These are phyloP conservation scores for Vitis rotundifolia DNA, from an alignment of 164 flowering plant species.

Conservation along the genomic window DNA sequence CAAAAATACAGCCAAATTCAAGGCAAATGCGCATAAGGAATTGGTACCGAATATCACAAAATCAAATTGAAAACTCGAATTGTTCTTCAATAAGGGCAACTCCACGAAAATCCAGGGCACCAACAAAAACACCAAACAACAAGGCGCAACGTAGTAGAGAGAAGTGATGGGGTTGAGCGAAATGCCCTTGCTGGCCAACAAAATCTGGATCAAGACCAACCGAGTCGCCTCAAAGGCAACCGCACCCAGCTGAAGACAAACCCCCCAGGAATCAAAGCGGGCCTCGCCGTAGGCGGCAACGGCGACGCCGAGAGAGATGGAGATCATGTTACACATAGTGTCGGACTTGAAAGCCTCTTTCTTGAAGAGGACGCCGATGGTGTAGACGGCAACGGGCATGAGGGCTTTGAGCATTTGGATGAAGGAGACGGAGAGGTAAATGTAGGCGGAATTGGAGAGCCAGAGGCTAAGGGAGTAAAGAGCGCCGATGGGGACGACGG, in stretches of 20 bases:
- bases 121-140: constrained; percentile 42
- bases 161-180: constrained; percentile 48
- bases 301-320: constrained; percentile 52
- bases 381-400: constrained; percentile 59
- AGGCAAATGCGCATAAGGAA: constrained; percentile 48
- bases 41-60: constrained; percentile 47
- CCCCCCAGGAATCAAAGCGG: constrained; percentile 46
- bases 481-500: constrained; percentile 57
- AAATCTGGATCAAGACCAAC: constrained; percentile 48
- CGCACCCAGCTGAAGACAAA: constrained; percentile 43
- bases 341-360: constrained; percentile 37
- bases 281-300: constrained; percentile 60
- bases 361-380: constrained; percentile 42
- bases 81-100: constrained; percentile 31
- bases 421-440: constrained; percentile 52
- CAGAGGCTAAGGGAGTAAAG: constrained; percentile 50
- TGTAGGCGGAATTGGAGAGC: constrained; percentile 59
- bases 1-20: constrained; percentile 52
- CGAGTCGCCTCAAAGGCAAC: constrained; percentile 56
- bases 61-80: constrained; percentile 41
- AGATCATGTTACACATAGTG: constrained; percentile 48
- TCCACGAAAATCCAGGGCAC: constrained; percentile 52
- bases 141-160: constrained; percentile 52
- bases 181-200: constrained; percentile 46
- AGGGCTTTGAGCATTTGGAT: constrained; percentile 59